These are phyloP conservation scores for Pontederia crassipes DNA, from an alignment of 176 grass and related monocot genomes.

Conservation along the genomic window DNA sequence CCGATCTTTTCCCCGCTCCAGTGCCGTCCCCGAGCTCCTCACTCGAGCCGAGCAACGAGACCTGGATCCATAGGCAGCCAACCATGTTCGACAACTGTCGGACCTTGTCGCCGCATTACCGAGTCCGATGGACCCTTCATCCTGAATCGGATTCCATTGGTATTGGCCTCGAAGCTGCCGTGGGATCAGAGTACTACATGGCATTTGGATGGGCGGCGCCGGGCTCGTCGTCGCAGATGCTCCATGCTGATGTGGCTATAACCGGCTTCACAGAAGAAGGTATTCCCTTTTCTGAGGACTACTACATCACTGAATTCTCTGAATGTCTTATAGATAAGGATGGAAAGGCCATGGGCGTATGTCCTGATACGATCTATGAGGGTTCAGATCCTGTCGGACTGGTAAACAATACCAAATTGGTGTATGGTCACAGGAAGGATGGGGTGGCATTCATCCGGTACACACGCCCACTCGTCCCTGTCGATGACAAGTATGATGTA, in stretches of 20 bases:
- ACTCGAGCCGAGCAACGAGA: not conserved
- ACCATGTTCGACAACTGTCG: constrained; percentile 78
- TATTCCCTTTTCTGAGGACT: constrained; percentile 71
- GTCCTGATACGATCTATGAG: constrained; percentile 80
- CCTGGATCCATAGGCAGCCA: constrained; percentile 24
- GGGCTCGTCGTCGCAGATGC: constrained; percentile 27
- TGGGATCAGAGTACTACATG: constrained; percentile 90
- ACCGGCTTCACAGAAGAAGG: constrained; percentile 76
- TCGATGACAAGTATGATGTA: constrained; percentile 63
- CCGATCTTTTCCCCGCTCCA: constrained; percentile 1
- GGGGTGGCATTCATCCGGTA: constrained; percentile 81
- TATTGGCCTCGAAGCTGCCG: constrained; percentile 60
- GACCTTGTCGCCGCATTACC: constrained; percentile 40
- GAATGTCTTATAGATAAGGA: constrained; percentile 64
- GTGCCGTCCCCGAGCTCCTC: not conserved
- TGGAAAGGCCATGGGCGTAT: constrained; percentile 55
- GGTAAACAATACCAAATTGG: constrained; percentile 58
- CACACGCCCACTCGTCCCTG: constrained; percentile 37
- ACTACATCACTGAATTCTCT: constrained; percentile 53
- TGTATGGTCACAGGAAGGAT: constrained; percentile 76
- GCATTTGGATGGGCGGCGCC: constrained; percentile 79
- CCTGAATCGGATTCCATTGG: constrained; percentile 50
- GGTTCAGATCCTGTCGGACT: constrained; percentile 19
- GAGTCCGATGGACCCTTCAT: constrained; percentile 73
- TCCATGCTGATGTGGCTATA: constrained; percentile 67